Evolutionary conservation across 2,329 filamentous ascomycete species (phyloP).

Genomic region (Chaetomium sp.): DNA sequence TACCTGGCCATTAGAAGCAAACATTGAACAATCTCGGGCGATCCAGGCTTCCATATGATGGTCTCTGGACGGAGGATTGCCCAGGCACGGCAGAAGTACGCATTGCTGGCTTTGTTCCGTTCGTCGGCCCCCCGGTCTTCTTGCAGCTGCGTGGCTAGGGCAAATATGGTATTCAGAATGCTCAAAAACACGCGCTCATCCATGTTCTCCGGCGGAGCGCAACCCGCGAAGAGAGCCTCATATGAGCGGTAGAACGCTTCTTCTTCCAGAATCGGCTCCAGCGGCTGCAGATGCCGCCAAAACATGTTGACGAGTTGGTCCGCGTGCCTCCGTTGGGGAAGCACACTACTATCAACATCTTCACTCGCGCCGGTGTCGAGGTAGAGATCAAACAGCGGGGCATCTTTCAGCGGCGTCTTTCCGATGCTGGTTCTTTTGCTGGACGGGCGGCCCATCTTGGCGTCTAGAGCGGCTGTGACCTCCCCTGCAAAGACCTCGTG

Average conservation of each 20-base stretch:
- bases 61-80: background rate
- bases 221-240: background rate
- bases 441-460: background rate
- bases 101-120: background rate
- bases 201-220: background rate
- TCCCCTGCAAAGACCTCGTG: background rate
- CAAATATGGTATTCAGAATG: background rate
- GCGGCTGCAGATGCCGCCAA: background rate
- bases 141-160: background rate
- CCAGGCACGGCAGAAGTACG: background rate
- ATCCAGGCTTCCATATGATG: background rate
- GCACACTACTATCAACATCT: background rate
- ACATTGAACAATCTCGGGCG: background rate
- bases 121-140: background rate
- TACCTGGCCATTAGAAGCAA: background rate
- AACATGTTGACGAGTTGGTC: background rate
- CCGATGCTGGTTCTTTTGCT: background rate
- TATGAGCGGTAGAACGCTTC: background rate
- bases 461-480: background rate
- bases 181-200: slow-evolving; percentile 1
- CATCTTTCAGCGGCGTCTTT: background rate
- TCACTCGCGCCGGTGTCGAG: background rate
- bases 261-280: background rate
- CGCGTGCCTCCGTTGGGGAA: background rate
- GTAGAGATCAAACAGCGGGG: background rate